Percentiles rank a stretch among this genome's conserved stretches.
phyloP scores from a whole-genome alignment of 306 rosid genomes.

The Abrus precatorius region DNA sequence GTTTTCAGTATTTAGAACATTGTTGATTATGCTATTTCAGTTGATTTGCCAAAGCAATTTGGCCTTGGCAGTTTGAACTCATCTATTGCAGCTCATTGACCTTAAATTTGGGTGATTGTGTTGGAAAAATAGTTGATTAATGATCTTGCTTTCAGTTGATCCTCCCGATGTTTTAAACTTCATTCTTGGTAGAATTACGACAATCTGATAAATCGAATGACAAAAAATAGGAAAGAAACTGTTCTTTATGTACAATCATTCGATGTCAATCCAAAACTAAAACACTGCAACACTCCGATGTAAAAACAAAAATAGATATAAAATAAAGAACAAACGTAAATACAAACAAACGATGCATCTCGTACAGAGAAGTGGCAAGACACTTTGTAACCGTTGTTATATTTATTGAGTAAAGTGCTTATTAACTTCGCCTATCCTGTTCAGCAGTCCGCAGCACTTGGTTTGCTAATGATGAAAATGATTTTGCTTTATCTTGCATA shows the following conservation, averaged over 20 bases:
- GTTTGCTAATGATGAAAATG: constrained; percentile 88
- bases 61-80: not conserved
- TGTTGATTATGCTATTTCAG: too few species aligned
- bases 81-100: not conserved
- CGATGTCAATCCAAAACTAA: not conserved
- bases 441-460: constrained; percentile 73
- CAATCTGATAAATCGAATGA: not conserved
- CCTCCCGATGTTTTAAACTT: not conserved
- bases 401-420: not conserved
- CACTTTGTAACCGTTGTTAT: not conserved
- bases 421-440: constrained; percentile 61
- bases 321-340: constrained; percentile 9
- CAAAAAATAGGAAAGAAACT: not conserved
- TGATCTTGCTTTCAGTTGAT: not conserved
- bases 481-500: constrained; percentile 89
- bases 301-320: not conserved
- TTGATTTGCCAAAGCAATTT: not conserved
- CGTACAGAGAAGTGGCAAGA: not conserved
- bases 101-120: not conserved
- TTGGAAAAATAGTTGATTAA: not conserved
- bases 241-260: not conserved
- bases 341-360: not conserved
- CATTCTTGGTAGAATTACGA: not conserved
- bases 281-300: not conserved
- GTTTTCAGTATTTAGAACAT: too few species aligned